A percentile compares a stretch with the other conserved stretches of the same genome.
Evolutionary conservation across 225 moss, liverwort and hornwort species (phyloP).

Genomic region (Physcomitrium patens): DNA sequence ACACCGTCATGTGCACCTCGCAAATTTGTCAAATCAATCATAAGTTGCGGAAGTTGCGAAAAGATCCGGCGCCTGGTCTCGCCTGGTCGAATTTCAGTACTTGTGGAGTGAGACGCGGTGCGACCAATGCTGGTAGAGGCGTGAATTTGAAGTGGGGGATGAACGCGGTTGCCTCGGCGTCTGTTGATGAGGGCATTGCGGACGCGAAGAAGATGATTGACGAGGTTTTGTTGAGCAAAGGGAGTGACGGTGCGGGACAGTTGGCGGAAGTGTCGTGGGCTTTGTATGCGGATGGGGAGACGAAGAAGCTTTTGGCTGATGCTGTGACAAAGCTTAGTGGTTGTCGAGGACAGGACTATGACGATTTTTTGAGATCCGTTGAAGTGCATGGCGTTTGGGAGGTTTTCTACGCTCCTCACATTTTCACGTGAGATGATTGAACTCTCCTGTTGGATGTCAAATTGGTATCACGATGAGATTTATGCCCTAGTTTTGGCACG

Average conservation of each 20-base stretch:
- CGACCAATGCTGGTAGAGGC: not conserved
- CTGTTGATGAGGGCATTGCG: conserved; percentile 37
- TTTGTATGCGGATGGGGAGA: conserved; percentile 45
- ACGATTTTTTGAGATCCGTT: conserved; percentile 40
- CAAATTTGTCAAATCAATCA: not conserved
- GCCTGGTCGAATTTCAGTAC: not conserved
- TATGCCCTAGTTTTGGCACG: not conserved
- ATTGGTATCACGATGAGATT: not conserved
- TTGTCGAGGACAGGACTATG: conserved; percentile 48
- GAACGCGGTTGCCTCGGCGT: conserved; percentile 30
- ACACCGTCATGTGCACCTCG: not conserved
- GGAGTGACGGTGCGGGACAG: conserved; percentile 20
- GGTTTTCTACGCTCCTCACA: conserved; percentile 68
- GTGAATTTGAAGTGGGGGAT: conserved; percentile 21
- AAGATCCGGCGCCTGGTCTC: not conserved
- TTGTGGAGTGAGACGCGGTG: not conserved
- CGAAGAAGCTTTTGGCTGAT: conserved; percentile 35
- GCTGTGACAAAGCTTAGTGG: conserved; percentile 46
- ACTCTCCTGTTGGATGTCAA: not conserved
- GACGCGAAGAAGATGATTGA: conserved; percentile 57
- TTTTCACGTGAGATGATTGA: conserved; percentile 38
- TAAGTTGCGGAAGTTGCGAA: too few species aligned
- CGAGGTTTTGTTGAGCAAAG: conserved; percentile 31
- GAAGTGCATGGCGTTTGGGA: conserved; percentile 59
- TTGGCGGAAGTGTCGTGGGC: conserved; percentile 49